Evolutionary conservation across 139 green algal species (phyloP).

Genomic region (Micractinium conductrix): DNA sequence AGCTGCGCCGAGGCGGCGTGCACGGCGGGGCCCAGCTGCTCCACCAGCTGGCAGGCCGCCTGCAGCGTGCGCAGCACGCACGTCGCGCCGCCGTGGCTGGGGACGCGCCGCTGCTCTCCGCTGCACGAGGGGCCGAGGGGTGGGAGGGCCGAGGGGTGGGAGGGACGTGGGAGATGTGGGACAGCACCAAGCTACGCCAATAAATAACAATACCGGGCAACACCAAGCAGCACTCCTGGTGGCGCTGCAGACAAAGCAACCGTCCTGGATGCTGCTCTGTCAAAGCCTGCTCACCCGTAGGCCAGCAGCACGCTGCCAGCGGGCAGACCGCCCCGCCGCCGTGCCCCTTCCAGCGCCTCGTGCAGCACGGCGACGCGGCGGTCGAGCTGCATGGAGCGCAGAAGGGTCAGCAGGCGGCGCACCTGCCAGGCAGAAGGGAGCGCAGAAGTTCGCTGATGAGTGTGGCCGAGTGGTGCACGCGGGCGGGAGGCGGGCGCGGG

Average conservation of each 20-base stretch:
- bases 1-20: slow-evolving; percentile 51
- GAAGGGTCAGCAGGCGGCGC: slow-evolving; percentile 38
- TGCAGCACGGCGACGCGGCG: slow-evolving; percentile 26
- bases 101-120: slow-evolving; percentile 31
- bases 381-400: slow-evolving; percentile 45
- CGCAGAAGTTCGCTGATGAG: neutral
- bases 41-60: slow-evolving; percentile 38
- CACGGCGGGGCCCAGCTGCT: slow-evolving; percentile 18
- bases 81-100: slow-evolving; percentile 18
- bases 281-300: slow-evolving; percentile 2
- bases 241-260: no score
- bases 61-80: slow-evolving; percentile 47
- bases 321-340: slow-evolving; percentile 17
- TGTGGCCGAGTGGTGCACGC: neutral
- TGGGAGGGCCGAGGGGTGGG: neutral
- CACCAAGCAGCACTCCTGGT: no score
- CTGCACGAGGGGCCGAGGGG: neutral
- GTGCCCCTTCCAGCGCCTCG: neutral
- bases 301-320: slow-evolving; percentile 30
- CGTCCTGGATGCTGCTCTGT: no score
- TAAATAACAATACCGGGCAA: no score
- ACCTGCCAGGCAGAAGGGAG: slow-evolving; percentile 36
- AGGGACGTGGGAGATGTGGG: no score
- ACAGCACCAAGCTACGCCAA: no score
- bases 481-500: no score